Evolutionary conservation across 2,329 filamentous ascomycete species (phyloP), one percentile per base, ranked within the genome.

Genomic region (Mollisiaceae sp.): DNA sequence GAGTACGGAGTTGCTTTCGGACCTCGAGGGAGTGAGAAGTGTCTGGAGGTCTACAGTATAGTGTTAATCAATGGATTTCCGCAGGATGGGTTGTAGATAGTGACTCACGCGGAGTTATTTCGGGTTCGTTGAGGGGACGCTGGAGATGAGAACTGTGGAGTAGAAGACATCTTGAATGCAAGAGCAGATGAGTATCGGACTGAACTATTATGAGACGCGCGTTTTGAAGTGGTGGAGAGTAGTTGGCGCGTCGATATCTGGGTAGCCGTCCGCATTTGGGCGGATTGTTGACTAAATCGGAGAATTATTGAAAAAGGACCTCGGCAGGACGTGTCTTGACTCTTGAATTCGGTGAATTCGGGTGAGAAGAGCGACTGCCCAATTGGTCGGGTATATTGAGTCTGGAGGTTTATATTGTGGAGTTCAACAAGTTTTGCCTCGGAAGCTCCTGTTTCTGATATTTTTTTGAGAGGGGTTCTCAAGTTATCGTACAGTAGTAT

Each of bases 1-100:
- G 67, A 36, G 68, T 70, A 52, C 70, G 60, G n/a, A 73, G 66
- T 36, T 67, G 56, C 38, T 67, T 72, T 63, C 74, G 65, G 22
- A 69, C 56, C 36, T 73, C 69, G 38, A 71, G 59, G 2, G 70
- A 64, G 60, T 74, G 70, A 4, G 73, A 73, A 27, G 74, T 75
- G 71, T 75, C 74, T 22, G 70, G 69, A 59, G 41, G 50, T 12
- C 52, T 63, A 32, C 57, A 60, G n/a, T 39, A 15, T 24, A n/a
- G 32, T 52, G 45, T 60, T n/a, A 60, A 41, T 57, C n/a, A 20
- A 24, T 24, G 22, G 15, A 2, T 14, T 57, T 38, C 2, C 27
- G 9, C 32, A 38, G n/a, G 8, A 11, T 22, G 15, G 20, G 9
- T 27, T 18, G 15, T 1, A 35, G 32, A 15, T 8, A 24, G n/a